Percentiles rank a stretch among this genome's conserved stretches.
These are phyloP conservation scores for Dispira simplex DNA, from an alignment of 192 early-diverging fungal genomes.

Conservation along the genomic window DNA sequence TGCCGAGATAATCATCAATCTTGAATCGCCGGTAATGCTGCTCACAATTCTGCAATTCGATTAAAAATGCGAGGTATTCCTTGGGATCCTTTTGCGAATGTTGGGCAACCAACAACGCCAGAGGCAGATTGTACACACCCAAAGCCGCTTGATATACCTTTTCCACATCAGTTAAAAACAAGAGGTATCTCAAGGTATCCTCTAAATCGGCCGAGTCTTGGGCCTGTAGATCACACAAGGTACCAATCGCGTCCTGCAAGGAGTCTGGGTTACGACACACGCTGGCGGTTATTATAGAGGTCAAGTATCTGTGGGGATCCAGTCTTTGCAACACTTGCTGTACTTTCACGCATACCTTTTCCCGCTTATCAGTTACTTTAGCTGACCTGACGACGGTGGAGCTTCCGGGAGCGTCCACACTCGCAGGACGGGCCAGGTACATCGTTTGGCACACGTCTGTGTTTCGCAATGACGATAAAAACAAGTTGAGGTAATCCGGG, in stretches of 20 bases:
- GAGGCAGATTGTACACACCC: constrained; percentile 84
- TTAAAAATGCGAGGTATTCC: constrained; percentile 84
- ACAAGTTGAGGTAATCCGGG: constrained; percentile 79
- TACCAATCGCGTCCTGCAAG: neutral
- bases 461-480: constrained; percentile 64
- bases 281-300: constrained; percentile 54
- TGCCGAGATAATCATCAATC: constrained; percentile 77
- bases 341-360: constrained; percentile 52
- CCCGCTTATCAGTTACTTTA: constrained; percentile 39
- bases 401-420: neutral
- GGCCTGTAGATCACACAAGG: constrained; percentile 12
- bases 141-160: constrained; percentile 80
- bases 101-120: constrained; percentile 93
- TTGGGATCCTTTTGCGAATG: constrained; percentile 93
- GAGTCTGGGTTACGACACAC: constrained; percentile 2
- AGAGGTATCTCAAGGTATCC: constrained; percentile 72
- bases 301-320: constrained; percentile 41
- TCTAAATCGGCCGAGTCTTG: constrained; percentile 51
- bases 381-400: neutral
- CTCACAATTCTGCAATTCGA: constrained; percentile 59
- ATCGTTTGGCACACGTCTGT: constrained; percentile 73
- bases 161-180: constrained; percentile 84
- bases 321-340: constrained; percentile 36
- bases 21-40: constrained; percentile 65
- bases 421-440: constrained; percentile 32